These are phyloP conservation scores for Pseudogymnoascus verrucosus DNA, from an alignment of 2,329 filamentous ascomycete genomes.

Conservation along the genomic window DNA sequence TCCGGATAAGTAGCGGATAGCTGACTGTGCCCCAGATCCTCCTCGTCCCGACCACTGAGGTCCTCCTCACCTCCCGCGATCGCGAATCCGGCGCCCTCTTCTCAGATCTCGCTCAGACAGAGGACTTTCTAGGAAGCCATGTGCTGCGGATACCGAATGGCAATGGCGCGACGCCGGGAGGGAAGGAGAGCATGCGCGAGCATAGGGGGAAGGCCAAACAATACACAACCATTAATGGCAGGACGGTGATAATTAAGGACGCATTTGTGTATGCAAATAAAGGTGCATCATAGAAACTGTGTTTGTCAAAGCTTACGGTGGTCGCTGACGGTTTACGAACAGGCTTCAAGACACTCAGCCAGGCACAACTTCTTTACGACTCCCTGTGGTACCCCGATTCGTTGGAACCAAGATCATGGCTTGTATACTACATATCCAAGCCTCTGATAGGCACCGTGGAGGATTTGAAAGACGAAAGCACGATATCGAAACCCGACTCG, in stretches of 20 bases:
- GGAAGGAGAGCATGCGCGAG: slow-evolving; percentile 70
- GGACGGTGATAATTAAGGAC: slow-evolving; percentile 92
- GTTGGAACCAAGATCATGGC: slow-evolving; percentile 87
- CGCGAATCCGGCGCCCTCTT: slow-evolving; percentile 71
- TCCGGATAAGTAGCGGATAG: slow-evolving; percentile 3
- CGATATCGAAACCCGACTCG: slow-evolving; percentile 7
- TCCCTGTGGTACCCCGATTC: slow-evolving; percentile 80
- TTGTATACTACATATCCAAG: slow-evolving; percentile 90
- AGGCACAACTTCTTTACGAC: slow-evolving; percentile 80
- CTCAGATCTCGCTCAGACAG: slow-evolving; percentile 74
- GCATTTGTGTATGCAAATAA: slow-evolving; percentile 92
- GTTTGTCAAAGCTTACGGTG: background rate
- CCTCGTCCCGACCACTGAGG: slow-evolving; percentile 87
- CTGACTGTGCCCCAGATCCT: slow-evolving; percentile 49
- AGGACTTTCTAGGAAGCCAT: slow-evolving; percentile 96
- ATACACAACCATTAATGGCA: slow-evolving; percentile 84
- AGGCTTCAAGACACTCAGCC: slow-evolving; percentile 89
- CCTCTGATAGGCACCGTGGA: slow-evolving; percentile 81
- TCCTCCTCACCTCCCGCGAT: slow-evolving; percentile 80
- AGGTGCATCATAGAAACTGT: slow-evolving; percentile 44
- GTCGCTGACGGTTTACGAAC: slow-evolving; percentile 22
- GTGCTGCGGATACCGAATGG: slow-evolving; percentile 72
- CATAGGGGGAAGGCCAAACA: slow-evolving; percentile 88
- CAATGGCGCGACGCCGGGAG: slow-evolving; percentile 40
- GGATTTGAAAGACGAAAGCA: slow-evolving; percentile 36